Percentiles rank a stretch among this genome's conserved stretches.
Evolutionary conservation across 805 yeast genomes (phyloP).

Genomic region (Wickerhamomyces bisporus): DNA sequence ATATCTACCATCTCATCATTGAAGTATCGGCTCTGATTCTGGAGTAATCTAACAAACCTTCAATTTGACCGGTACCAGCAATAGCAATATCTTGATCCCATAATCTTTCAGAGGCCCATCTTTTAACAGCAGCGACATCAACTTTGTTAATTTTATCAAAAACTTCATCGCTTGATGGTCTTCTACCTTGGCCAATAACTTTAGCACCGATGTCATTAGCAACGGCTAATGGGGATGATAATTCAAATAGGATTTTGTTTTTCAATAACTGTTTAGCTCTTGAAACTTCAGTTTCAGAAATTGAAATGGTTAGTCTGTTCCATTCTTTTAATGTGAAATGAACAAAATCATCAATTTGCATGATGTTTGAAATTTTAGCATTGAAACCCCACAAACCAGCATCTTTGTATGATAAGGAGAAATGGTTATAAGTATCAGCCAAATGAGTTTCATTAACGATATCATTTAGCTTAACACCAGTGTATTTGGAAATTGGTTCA

Average conservation of each 20-base stretch:
- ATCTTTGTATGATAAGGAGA: conserved; percentile 67
- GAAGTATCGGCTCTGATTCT: conserved; percentile 88
- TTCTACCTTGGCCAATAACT: conserved; percentile 56
- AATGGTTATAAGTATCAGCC: conserved; percentile 67
- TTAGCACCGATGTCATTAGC: conserved; percentile 55
- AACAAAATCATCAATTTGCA: conserved; percentile 64
- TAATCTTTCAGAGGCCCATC: conserved; percentile 71
- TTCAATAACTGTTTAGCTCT: conserved; percentile 72
- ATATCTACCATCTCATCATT: conserved; percentile 68
- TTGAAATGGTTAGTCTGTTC: conserved; percentile 75
- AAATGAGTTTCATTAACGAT: conserved; percentile 67
- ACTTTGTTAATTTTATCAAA: conserved; percentile 60
- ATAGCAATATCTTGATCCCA: conserved; percentile 85
- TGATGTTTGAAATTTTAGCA: conserved; percentile 56
- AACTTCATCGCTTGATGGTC: conserved; percentile 55
- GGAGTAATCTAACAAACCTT: conserved; percentile 76
- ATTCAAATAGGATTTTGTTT: conserved; percentile 49
- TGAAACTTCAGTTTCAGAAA: conserved; percentile 72
- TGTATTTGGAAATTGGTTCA: conserved; percentile 50
- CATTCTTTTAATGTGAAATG: conserved; percentile 83
- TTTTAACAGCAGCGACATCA: conserved; percentile 50
- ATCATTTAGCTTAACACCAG: conserved; percentile 67
- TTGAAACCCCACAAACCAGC: conserved; percentile 83
- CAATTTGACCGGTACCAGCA: conserved; percentile 83
- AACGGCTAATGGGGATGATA: conserved; percentile 45